A percentile compares a stretch with the other conserved stretches of the same genome.
Evolutionary conservation across 805 yeast genomes (phyloP).

Genomic region (Komagataella ulmi): DNA sequence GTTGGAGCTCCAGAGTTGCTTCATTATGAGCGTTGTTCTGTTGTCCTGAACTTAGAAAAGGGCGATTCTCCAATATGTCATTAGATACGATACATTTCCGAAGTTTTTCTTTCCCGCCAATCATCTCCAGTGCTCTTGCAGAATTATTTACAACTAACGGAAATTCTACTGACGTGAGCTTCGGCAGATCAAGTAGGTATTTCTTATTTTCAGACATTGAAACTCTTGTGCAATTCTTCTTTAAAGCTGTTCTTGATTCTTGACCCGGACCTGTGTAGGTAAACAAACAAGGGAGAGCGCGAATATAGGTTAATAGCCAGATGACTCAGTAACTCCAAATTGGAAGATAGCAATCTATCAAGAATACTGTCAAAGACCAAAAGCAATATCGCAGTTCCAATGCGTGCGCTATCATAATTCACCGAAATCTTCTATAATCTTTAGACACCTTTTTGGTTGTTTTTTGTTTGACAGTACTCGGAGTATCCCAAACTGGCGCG

Average conservation of each 20-base stretch:
- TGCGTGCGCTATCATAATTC: not conserved
- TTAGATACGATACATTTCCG: conserved; percentile 22
- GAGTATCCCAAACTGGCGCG: not conserved
- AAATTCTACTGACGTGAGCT: conserved; percentile 61
- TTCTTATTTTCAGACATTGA: conserved; percentile 15
- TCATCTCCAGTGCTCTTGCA: conserved; percentile 49
- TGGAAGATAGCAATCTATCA: not conserved
- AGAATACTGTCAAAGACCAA: not conserved
- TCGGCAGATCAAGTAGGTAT: conserved; percentile 60
- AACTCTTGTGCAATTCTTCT: not conserved
- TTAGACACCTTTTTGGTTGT: not conserved
- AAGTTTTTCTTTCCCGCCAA: conserved; percentile 46
- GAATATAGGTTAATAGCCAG: not conserved
- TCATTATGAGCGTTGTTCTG: not conserved
- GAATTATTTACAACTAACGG: conserved; percentile 60
- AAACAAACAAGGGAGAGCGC: not conserved
- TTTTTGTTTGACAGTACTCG: not conserved
- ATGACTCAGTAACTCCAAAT: not conserved
- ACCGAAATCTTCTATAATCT: not conserved
- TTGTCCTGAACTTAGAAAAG: not conserved
- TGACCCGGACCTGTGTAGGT: not conserved
- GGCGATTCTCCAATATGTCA: not conserved
- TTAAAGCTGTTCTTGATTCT: not conserved
- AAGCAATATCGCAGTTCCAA: too few relatives aligned
- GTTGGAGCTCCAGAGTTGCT: not conserved